phyloP scores from a whole-genome alignment of 2,329 filamentous ascomycete species.

The Capronia coronata region DNA sequence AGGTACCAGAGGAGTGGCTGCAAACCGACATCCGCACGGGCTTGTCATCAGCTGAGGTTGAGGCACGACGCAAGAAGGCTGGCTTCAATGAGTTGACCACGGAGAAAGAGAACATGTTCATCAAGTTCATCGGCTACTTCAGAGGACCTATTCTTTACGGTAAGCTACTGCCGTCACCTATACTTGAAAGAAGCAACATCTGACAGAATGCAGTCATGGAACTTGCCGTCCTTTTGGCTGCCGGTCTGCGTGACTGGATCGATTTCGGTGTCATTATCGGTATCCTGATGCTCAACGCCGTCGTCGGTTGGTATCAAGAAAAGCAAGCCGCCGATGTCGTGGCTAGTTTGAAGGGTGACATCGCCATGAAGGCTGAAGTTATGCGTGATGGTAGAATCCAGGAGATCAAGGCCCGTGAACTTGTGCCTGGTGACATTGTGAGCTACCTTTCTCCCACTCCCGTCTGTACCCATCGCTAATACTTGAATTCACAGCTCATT shows the following conservation, averaged over 20 bases:
- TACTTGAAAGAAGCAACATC: too few species aligned
- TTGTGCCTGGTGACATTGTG: slow-evolving; percentile 71
- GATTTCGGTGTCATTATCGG: slow-evolving; percentile 72
- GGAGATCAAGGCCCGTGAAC: slow-evolving; percentile 65
- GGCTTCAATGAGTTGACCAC: slow-evolving; percentile 67
- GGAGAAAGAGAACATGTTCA: slow-evolving; percentile 68
- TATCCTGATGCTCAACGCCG: slow-evolving; percentile 67
- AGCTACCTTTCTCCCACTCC: slow-evolving; percentile 31
- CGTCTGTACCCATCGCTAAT: slow-evolving; percentile 8
- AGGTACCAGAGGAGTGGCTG: slow-evolving; percentile 61
- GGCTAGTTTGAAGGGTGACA: slow-evolving; percentile 68
- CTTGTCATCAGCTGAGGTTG: slow-evolving; percentile 54
- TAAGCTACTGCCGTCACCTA: too few species aligned
- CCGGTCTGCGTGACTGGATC: slow-evolving; percentile 68
- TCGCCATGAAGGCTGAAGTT: slow-evolving; percentile 65
- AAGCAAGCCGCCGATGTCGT: slow-evolving; percentile 74
- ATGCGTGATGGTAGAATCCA: slow-evolving; percentile 62
- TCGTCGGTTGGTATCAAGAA: slow-evolving; percentile 74
- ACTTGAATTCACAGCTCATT: slow-evolving; percentile 48
- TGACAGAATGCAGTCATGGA: slow-evolving; percentile 57
- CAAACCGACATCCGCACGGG: slow-evolving; percentile 61
- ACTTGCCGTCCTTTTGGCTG: slow-evolving; percentile 65
- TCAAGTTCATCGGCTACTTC: slow-evolving; percentile 71
- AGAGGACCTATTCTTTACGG: slow-evolving; percentile 69
- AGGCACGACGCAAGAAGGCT: slow-evolving; percentile 57